phyloP scores from a whole-genome alignment of 331 rosid genomes.

The Dryas integrifolia region DNA sequence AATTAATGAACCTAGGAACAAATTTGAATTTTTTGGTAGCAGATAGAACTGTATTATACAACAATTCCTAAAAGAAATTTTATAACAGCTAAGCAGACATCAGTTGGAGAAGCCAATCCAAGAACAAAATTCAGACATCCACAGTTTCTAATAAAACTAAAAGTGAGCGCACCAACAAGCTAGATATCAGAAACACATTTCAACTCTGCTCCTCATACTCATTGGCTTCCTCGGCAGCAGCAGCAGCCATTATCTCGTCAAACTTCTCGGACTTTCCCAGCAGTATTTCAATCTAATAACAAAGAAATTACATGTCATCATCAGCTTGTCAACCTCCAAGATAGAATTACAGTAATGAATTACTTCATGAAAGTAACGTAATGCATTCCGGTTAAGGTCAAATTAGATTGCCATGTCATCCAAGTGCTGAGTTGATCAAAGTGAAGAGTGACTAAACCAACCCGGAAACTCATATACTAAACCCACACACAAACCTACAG shows the following conservation, averaged over 20 bases:
- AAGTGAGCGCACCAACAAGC: slow-evolving; percentile 11
- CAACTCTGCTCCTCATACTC: slow-evolving; percentile 44
- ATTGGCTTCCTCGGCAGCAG: slow-evolving; percentile 37
- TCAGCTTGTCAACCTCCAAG: neutral
- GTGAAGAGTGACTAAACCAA: neutral
- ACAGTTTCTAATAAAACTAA: neutral
- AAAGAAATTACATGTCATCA: neutral
- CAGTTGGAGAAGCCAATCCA: slow-evolving; percentile 5
- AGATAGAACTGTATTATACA: slow-evolving; percentile 14
- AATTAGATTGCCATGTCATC: neutral
- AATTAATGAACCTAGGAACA: neutral
- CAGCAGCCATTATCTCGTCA: slow-evolving; percentile 55
- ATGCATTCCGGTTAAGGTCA: neutral
- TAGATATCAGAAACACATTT: slow-evolving; percentile 15
- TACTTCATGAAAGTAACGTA: neutral
- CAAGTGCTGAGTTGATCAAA: neutral
- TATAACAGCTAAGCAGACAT: neutral
- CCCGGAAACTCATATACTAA: neutral
- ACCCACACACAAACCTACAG: neutral
- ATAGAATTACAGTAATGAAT: neutral
- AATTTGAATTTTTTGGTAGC: slow-evolving; percentile 16
- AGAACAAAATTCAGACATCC: slow-evolving; percentile 6
- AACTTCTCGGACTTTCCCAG: slow-evolving; percentile 46
- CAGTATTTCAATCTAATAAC: slow-evolving; percentile 36
- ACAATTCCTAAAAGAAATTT: slow-evolving; percentile 8